Evolutionary conservation across 169 alveolate genomes (phyloP).

Genomic region (Plasmodium malariae): DNA sequence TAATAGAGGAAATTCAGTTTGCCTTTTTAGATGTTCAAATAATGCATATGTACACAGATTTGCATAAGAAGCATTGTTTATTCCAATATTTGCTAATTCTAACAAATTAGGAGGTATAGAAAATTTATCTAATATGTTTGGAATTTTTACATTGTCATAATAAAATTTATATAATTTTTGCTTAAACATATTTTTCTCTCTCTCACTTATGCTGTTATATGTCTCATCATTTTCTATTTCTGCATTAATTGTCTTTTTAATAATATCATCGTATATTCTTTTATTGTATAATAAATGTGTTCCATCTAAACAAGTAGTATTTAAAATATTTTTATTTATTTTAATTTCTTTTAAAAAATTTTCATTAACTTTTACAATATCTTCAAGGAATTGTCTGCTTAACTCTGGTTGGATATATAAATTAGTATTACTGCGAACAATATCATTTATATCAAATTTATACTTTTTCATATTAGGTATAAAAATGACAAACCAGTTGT

Average conservation of each 20-base stretch:
- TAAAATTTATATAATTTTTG: conserved; percentile 63
- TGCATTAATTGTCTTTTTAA: conserved; percentile 79
- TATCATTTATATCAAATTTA: conserved; percentile 82
- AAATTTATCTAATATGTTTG: conserved; percentile 80
- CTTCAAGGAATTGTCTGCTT: conserved; percentile 83
- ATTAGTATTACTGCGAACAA: conserved; percentile 85
- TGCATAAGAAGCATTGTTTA: conserved; percentile 83
- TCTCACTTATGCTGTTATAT: conserved; percentile 76
- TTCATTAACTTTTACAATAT: conserved; percentile 78
- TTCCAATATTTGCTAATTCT: conserved; percentile 83
- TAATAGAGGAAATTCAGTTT: conserved; percentile 82
- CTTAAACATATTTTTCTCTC: conserved; percentile 22
- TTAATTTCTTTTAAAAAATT: conserved; percentile 66
- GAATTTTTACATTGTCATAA: conserved; percentile 24
- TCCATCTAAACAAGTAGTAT: conserved; percentile 85
- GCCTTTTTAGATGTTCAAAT: conserved; percentile 85
- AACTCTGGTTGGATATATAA: conserved; percentile 87
- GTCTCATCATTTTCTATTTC: conserved; percentile 80
- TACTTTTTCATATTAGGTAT: conserved; percentile 83
- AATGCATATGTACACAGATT: conserved; percentile 83
- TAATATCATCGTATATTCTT: conserved; percentile 82
- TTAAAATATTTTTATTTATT: conserved; percentile 60
- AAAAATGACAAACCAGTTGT: conserved; percentile 85
- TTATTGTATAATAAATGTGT: conserved; percentile 80
- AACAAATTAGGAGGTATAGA: conserved; percentile 79